Evolutionary conservation across 2,329 filamentous ascomycete genomes (phyloP).

Genomic region (Fusarium sublunatum): DNA sequence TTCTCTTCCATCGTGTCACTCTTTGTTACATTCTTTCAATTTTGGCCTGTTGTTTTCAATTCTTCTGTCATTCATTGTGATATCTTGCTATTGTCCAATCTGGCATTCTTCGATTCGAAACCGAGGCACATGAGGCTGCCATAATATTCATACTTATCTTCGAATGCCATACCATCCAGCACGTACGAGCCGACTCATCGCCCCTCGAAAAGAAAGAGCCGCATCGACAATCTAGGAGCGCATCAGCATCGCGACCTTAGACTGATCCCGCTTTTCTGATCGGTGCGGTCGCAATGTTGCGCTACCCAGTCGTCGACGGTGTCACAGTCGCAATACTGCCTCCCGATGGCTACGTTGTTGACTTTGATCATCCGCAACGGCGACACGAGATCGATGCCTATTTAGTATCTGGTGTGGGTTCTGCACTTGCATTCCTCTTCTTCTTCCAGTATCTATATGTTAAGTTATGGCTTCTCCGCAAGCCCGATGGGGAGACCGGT

Average conservation of each 20-base stretch:
- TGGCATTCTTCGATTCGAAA: conserved; percentile 1
- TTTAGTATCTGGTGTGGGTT: conserved; percentile 33
- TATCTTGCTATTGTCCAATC: conserved; percentile 2
- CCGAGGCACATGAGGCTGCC: conserved; percentile 1
- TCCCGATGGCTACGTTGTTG: conserved; percentile 49
- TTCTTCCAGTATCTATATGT: conserved; percentile 43
- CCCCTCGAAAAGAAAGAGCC: background rate
- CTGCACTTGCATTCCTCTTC: conserved; percentile 37
- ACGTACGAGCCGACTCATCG: background rate
- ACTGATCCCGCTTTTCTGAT: background rate
- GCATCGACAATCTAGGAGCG: background rate
- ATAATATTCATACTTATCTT: background rate
- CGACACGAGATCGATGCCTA: conserved; percentile 39
- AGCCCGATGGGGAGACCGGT: conserved; percentile 37
- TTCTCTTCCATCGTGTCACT: background rate
- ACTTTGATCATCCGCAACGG: conserved; percentile 50
- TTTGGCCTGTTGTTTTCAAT: background rate
- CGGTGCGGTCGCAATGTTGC: conserved; percentile 12
- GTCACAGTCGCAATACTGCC: conserved; percentile 37
- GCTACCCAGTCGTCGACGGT: conserved; percentile 34
- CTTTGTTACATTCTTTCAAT: conserved; percentile 1
- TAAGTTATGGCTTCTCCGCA: conserved; percentile 40
- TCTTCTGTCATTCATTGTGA: background rate
- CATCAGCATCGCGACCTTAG: background rate
- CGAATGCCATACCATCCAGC: background rate